Evolutionary conservation across 495 filamentous ascomycete species (phyloP).

Genomic region (Penicillium coffeae): DNA sequence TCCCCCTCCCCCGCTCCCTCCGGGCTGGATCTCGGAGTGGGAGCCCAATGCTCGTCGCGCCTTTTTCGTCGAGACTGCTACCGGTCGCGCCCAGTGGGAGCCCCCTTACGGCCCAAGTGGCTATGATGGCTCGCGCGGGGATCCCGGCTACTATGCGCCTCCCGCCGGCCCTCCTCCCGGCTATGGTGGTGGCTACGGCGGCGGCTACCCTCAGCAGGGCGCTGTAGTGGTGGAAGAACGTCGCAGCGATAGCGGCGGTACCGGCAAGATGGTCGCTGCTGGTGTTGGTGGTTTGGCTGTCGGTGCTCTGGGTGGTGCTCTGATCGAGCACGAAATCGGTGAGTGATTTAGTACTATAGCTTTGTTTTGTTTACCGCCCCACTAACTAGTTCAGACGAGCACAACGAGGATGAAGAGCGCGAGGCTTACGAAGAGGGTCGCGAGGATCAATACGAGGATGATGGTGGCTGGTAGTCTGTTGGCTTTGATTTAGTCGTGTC

Average conservation of each 20-base stretch:
- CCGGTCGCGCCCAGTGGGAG: constrained; percentile 60
- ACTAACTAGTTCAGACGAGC: constrained; percentile 8
- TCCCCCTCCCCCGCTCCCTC: constrained; percentile 49
- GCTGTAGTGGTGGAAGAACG: constrained; percentile 34
- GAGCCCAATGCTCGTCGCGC: constrained; percentile 54
- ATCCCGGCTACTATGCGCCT: constrained; percentile 57
- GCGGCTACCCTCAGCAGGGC: constrained; percentile 22
- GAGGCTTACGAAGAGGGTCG: constrained; percentile 22
- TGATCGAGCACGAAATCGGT: constrained; percentile 53
- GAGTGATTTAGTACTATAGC: no score
- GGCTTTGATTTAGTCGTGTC: neutral
- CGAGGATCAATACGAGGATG: constrained; percentile 20
- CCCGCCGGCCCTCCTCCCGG: constrained; percentile 28
- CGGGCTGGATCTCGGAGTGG: constrained; percentile 59
- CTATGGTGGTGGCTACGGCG: neutral
- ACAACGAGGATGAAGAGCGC: constrained; percentile 8
- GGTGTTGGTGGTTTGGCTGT: constrained; percentile 54
- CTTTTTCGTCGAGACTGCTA: constrained; percentile 57
- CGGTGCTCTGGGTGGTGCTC: constrained; percentile 53
- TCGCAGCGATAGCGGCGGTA: constrained; percentile 9
- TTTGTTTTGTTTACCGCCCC: neutral
- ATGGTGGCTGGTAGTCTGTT: constrained; percentile 10
- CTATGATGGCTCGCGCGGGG: constrained; percentile 26
- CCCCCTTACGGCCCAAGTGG: constrained; percentile 29
- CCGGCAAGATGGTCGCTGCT: constrained; percentile 42